Evolutionary conservation across 2,329 filamentous ascomycete genomes (phyloP), one percentile per base, ranked within the genome.

Genomic region (Dichotomopilus funicola): DNA sequence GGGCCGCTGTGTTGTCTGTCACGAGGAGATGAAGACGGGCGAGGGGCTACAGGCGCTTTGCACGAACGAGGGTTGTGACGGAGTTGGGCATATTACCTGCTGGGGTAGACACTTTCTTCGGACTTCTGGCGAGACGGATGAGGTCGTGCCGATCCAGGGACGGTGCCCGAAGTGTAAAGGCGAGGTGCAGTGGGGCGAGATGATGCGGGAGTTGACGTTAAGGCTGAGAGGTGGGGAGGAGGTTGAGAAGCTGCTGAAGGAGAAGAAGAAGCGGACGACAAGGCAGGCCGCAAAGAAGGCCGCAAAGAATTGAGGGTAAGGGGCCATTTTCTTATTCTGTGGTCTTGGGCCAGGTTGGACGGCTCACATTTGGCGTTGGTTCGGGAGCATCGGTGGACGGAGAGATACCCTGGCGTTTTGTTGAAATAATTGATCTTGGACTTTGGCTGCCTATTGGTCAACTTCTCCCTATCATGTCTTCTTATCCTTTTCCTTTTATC

Each of bases 151-250:
- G 0, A 75, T 80, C 1, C 67, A 76, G 37, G 91, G 90, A 2
- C 70, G 64, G 2, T 97, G 92, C 71, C 89, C 89, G 0, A 72
- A 73, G 19, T 97, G 92, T 66, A 71, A 76, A 1, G 74, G 75
- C 0, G 70, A 75, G 4, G 72, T 91, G 1, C 68, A 76, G 50
- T 97, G 92, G 92, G 75, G 78, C 0, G 81, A 87, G 48, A 81
- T 96, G 72, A 87, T 95, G 73, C 91, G 85, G 66, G 91, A 95
- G 67, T 71, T 95, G 63, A 94, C 80, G 50, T 72, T 96, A 49
- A 79, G 92, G 36, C 75, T 82, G 38, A 79, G 89, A 31, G 91
- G 87, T 0, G 71, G 78, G 53, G 86, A 87, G 55, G 86, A 91
- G 61, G 73, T 91, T 1, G 79, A 84, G 42, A 83, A 83, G 61